These are phyloP conservation scores for Boletellus deceptivus DNA, from an alignment of 1,284 basidiomycete genomes.

Conservation along the genomic window DNA sequence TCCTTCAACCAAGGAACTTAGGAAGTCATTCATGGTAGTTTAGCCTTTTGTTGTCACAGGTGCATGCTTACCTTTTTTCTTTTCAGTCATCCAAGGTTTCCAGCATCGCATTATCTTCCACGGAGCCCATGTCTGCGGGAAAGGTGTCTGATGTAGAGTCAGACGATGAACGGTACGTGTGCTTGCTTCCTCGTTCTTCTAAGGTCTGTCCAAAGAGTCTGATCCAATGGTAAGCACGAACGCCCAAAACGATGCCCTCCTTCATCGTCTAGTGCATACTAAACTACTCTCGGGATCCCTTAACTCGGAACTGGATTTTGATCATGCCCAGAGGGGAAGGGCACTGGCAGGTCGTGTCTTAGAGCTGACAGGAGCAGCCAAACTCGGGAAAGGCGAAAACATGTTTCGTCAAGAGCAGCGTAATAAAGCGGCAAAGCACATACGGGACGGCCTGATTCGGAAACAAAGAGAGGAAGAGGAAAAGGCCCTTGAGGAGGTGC, in stretches of 20 bases:
- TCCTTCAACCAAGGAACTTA: conserved; percentile 41
- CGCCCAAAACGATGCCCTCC: conserved; percentile 67
- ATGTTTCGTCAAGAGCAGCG: conserved; percentile 56
- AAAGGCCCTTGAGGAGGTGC: conserved; percentile 65
- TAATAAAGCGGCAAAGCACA: conserved; percentile 63
- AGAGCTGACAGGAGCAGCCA: conserved; percentile 62
- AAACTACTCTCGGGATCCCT: conserved; percentile 70
- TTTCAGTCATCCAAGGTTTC: conserved; percentile 73
- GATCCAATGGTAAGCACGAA: conserved; percentile 51
- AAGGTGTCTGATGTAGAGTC: conserved; percentile 50
- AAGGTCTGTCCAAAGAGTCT: background rate
- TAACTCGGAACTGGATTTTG: conserved; percentile 56
- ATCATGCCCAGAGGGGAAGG: conserved; percentile 63
- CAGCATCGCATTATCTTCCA: conserved; percentile 46
- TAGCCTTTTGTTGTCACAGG: background rate
- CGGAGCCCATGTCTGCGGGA: conserved; percentile 24
- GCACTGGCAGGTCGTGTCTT: conserved; percentile 71
- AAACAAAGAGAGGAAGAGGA: conserved; percentile 58
- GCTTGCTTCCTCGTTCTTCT: background rate
- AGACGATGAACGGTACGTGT: conserved; percentile 34
- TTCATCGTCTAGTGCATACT: conserved; percentile 76
- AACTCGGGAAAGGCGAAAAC: conserved; percentile 70
- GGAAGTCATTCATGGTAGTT: conserved; percentile 71
- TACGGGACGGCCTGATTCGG: conserved; percentile 62
- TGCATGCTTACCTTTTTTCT: background rate